Conservation (phyloP, 179 eudicot genomes). For the Silene coronaria region DNA sequence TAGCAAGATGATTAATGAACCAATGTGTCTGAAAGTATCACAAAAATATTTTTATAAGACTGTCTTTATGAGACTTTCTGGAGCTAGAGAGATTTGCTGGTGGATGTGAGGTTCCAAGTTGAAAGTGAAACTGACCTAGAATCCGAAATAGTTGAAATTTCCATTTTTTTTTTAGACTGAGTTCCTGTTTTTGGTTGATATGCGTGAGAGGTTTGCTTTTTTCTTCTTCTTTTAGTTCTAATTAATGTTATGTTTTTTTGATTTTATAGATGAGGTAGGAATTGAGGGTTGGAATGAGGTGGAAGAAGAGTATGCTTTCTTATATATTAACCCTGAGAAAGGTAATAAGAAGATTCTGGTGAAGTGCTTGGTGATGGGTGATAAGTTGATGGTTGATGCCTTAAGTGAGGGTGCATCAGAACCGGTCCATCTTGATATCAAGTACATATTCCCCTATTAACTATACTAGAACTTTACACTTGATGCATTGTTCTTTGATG, state of each 20-base stretch:
- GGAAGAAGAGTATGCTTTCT: constrained; percentile 66
- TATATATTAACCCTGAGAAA: constrained; percentile 58
- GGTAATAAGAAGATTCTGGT: constrained; percentile 65
- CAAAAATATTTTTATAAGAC: not conserved
- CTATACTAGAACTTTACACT: not conserved
- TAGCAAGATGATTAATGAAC: not conserved
- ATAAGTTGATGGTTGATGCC: constrained; percentile 66
- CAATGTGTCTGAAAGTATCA: not conserved
- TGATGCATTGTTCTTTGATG: not conserved
- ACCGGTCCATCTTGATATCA: constrained; percentile 61
- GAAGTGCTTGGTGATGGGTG: constrained; percentile 71
- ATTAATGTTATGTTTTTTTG: not conserved
- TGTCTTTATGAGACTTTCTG: not conserved
- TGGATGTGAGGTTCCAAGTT: not conserved
- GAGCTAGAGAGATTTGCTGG: not conserved
- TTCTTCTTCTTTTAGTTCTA: not conserved
- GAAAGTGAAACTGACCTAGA: not conserved
- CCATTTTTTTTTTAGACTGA: not conserved
- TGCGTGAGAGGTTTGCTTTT: not conserved
- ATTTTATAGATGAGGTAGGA: constrained; percentile 28
- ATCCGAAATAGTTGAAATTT: not conserved
- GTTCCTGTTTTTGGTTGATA: not conserved
- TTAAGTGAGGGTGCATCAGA: constrained; percentile 44
- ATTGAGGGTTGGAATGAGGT: constrained; percentile 71
- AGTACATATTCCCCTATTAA: constrained; percentile 28